Base-by-base conservation (phyloP, 176 grass and related monocot genomes). In the Cymbopogon citratus region DNA sequence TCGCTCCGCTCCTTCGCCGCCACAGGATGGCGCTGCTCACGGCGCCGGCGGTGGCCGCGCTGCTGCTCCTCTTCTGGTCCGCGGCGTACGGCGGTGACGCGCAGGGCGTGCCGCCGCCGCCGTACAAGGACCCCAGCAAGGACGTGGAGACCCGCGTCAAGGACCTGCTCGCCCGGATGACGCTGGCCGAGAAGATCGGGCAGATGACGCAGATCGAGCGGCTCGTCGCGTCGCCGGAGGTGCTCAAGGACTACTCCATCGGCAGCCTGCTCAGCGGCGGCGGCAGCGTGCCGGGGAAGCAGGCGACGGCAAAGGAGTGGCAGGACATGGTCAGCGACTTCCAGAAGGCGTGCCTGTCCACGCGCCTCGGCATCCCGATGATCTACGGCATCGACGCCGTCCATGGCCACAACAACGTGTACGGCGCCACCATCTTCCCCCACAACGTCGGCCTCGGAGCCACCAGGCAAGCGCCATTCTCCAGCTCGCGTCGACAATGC, bases 191-290 rank as follows among this genome's bases (percentile, higher is more conserved):
- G 84, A 98, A 98, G 92, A 83, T 98, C 43, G 96, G 96, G 9
- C 96, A 99, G 83, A 99, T 99, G 96, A 99, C 92, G 31, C 96
- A 99, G 87, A 95, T 99, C 72, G 96, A 99, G 73, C 87, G 96
- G 68, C 31, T 73, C 7, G 89, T 91, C 19, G 88, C 92, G 27
- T 83, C 92, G 16, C 89, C 92, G 64, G 41, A 99, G 26, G 85
- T 95, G 64, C 82, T 99, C 68, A 85, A 77, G 77, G 84, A 93
- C 73, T 76, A 86, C 82, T 95, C 84, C 85, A 99, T 99, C 61
- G 96, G 96, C 74, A 99, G 96, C 89, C 38, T 99, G 49, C 87
- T 99, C 19, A 99, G 96, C 64, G 96, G 92, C 39, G 96, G 96
- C 77, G 96, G 96, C 3, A 95, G 96, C 84, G 89, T 93, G 71